A percentile compares a stretch with the other conserved stretches of the same genome.
Evolutionary conservation across 2,329 filamentous ascomycete genomes (phyloP).

Genomic region (Diaporthe batatas): DNA sequence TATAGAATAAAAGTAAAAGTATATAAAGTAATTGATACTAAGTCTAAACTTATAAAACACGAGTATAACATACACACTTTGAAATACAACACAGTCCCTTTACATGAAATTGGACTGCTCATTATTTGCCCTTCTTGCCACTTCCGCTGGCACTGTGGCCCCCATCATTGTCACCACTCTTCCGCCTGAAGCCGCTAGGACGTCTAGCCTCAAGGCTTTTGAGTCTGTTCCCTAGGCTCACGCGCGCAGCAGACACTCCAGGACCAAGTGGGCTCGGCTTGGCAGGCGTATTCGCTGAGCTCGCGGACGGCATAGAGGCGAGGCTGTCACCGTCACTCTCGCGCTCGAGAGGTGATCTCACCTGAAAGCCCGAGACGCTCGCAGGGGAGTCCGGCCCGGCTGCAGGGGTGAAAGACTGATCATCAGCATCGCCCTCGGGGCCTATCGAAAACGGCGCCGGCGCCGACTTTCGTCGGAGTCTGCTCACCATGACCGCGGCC

Average conservation of each 20-base stretch:
- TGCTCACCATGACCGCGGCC: conserved; percentile 35
- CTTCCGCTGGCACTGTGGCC: neutral
- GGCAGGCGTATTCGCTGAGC: conserved; percentile 9
- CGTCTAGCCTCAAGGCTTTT: conserved; percentile 50
- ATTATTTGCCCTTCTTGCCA: neutral
- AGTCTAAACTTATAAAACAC: neutral
- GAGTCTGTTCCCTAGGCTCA: conserved; percentile 65
- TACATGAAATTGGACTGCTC: neutral
- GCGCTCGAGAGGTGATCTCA: conserved; percentile 16
- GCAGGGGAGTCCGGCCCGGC: conserved; percentile 10
- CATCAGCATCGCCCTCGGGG: conserved; percentile 48
- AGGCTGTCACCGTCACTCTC: conserved; percentile 55
- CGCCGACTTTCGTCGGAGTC: conserved; percentile 47
- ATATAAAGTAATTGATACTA: too few species aligned
- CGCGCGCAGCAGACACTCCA: conserved; percentile 57
- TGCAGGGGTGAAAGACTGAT: conserved; percentile 42
- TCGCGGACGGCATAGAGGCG: conserved; percentile 42
- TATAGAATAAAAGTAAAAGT: too few species aligned
- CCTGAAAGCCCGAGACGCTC: conserved; percentile 28
- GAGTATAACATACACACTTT: neutral
- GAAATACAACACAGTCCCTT: neutral
- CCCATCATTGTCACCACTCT: conserved; percentile 20
- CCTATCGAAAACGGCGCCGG: conserved; percentile 45
- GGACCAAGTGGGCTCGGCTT: conserved; percentile 48
- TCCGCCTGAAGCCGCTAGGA: conserved; percentile 26